These are phyloP conservation scores for Xylogone sp. DNA, from an alignment of 2,329 filamentous ascomycete species.

Conservation along the genomic window DNA sequence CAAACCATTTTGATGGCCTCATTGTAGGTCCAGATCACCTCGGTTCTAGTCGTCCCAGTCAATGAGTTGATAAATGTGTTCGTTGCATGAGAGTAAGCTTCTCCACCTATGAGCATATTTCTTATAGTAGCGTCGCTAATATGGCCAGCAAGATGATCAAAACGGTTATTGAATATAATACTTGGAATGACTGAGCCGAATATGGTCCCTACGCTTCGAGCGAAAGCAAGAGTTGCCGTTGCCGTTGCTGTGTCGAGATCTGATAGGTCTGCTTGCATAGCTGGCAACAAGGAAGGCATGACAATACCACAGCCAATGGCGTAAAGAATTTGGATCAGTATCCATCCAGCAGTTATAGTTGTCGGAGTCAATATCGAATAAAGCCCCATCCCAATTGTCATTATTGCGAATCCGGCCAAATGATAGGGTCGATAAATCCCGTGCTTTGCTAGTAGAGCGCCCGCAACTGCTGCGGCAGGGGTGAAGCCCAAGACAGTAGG, in stretches of 20 bases:
- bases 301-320: constrained; percentile 37
- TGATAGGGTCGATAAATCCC: constrained; percentile 31
- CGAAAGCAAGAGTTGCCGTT: constrained; percentile 30
- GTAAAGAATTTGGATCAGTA: constrained; percentile 26
- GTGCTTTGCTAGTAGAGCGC: constrained; percentile 26
- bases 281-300: constrained; percentile 37
- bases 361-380: constrained; percentile 21
- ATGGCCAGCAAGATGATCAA: not conserved
- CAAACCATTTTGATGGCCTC: constrained; percentile 33
- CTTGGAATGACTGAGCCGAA: constrained; percentile 42
- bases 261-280: constrained; percentile 35
- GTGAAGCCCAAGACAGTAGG: constrained; percentile 23
- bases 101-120: not conserved
- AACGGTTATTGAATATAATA: constrained; percentile 34
- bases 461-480: constrained; percentile 26
- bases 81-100: not conserved
- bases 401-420: constrained; percentile 23
- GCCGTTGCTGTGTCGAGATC: constrained; percentile 30
- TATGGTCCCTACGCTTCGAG: constrained; percentile 43
- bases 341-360: constrained; percentile 25
- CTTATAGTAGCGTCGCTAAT: not conserved
- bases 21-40: constrained; percentile 32
- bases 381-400: constrained; percentile 23
- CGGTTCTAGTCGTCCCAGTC: not conserved
- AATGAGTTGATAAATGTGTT: not conserved